These are phyloP conservation scores for Triangularia verruculosa DNA, from an alignment of 2,329 filamentous ascomycete species.

Conservation along the genomic window DNA sequence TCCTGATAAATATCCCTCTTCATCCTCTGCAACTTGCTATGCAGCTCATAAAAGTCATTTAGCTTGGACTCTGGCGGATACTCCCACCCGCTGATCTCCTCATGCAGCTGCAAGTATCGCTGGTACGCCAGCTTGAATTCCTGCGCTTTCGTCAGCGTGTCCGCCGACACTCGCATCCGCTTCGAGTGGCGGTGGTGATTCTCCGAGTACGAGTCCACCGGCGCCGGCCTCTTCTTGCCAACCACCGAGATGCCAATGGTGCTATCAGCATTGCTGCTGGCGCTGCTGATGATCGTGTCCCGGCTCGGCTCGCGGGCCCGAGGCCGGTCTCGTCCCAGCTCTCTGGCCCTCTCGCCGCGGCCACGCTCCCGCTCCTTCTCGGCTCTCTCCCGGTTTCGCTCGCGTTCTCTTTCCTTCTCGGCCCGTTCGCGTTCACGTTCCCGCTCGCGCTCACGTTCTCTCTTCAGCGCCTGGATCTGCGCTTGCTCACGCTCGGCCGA, in stretches of 20 bases:
- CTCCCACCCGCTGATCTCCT: constrained; percentile 49
- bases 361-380: constrained; percentile 23
- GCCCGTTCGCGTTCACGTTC: constrained; percentile 17
- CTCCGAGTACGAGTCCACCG: constrained; percentile 26
- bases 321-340: constrained; percentile 6
- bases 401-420: constrained; percentile 17
- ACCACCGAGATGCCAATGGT: constrained; percentile 5
- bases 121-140: constrained; percentile 56
- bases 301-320: constrained; percentile 23
- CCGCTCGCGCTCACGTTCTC: constrained; percentile 18
- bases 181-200: constrained; percentile 36
- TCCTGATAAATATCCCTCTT: constrained; percentile 56
- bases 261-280: constrained; percentile 30
- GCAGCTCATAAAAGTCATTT: constrained; percentile 52
- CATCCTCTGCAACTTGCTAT: constrained; percentile 51
- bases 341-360: constrained; percentile 17
- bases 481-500: constrained; percentile 32
- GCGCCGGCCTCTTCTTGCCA: constrained; percentile 22
- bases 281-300: constrained; percentile 28
- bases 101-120: constrained; percentile 55
- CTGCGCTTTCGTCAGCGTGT: constrained; percentile 52
- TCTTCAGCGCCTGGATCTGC: constrained; percentile 25
- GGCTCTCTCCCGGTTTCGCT: constrained; percentile 22
- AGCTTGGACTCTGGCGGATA: constrained; percentile 53
- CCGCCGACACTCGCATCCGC: constrained; percentile 42